Evolutionary conservation across 2,329 filamentous ascomycete genomes (phyloP).

Genomic region (Aspergillus viridinutans): DNA sequence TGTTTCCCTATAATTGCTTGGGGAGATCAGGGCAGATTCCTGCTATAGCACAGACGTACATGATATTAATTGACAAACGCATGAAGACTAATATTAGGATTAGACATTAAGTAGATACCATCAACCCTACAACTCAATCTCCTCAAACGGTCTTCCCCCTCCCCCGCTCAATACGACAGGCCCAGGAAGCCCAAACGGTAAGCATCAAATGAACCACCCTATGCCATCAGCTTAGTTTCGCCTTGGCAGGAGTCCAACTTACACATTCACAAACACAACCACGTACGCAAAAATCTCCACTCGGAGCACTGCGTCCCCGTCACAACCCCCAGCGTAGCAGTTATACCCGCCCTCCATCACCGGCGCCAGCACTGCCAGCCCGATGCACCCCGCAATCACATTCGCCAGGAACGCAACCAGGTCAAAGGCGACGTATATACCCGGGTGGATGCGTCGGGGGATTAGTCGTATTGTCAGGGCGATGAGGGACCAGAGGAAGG

Average conservation of each 20-base stretch:
- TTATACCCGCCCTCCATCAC: neutral
- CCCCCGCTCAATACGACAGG: neutral
- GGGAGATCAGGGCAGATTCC: too few species aligned
- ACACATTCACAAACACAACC: neutral
- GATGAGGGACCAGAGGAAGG: neutral
- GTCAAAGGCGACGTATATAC: neutral
- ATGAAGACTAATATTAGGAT: too few species aligned
- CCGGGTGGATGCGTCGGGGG: neutral
- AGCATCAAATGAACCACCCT: neutral
- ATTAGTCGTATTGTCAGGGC: neutral
- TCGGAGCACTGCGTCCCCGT: neutral
- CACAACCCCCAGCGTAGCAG: neutral
- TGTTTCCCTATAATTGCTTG: too few species aligned
- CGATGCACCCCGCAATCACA: neutral
- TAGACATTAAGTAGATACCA: too few species aligned
- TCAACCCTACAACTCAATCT: too few species aligned
- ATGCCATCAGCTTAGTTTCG: neutral
- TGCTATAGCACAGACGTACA: too few species aligned
- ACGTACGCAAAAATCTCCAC: neutral
- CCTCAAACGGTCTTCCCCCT: too few species aligned
- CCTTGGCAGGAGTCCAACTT: neutral
- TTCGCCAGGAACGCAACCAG: neutral
- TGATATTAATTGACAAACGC: too few species aligned
- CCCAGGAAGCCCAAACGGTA: neutral
- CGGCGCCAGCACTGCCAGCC: neutral